Evolutionary conservation across 495 filamentous ascomycete genomes (phyloP), one percentile per base, ranked within the genome.

Genomic region (Penicillium lividum): DNA sequence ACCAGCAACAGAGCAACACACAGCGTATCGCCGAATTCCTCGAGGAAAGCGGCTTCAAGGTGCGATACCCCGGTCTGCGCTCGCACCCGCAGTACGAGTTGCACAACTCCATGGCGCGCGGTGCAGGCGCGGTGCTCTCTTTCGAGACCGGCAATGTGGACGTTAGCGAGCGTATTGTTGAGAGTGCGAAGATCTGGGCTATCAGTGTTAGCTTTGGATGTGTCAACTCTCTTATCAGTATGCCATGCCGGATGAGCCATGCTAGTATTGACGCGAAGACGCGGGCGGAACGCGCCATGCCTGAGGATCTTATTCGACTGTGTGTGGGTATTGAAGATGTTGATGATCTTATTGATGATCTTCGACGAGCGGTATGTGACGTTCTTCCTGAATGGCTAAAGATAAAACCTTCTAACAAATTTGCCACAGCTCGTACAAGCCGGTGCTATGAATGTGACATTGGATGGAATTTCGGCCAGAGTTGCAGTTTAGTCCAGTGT

Each of bases 191-290:
- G 61, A 76, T 98, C 28, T 98, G 92, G 88, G 92, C 89, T 18
- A 98, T 98, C 61, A 92, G 88, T 59, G 94, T 98, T 53, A 94
- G 90, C 63, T 98, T 98, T 70, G 94, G 94, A 36, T 97, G 95
- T 73, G 95, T 98, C 45, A 98, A 98, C 74, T 94, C 90, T 75
- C 72, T 98, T 73, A 98, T 98, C 73, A 96, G 92, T 75, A 96
- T 98, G 94, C 94, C 94, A 10, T 98, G 94, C 67, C 91, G 90
- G 58, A 98, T 98, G 94, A 98, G 95, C 73, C 94, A 98, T 77
- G 94, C 94, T 22, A 97, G 92, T 69, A 98, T 98, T 71, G 95
- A 98, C 72, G 89, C 89, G 58, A 93, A 94, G 80, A 97, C 93
- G 56, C 81, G 94, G 64, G 77, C 83, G 68, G 93, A 98, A 76